These are phyloP conservation scores for Xerocomus amazonicus DNA, from an alignment of 1,284 basidiomycete genomes.

Conservation along the genomic window DNA sequence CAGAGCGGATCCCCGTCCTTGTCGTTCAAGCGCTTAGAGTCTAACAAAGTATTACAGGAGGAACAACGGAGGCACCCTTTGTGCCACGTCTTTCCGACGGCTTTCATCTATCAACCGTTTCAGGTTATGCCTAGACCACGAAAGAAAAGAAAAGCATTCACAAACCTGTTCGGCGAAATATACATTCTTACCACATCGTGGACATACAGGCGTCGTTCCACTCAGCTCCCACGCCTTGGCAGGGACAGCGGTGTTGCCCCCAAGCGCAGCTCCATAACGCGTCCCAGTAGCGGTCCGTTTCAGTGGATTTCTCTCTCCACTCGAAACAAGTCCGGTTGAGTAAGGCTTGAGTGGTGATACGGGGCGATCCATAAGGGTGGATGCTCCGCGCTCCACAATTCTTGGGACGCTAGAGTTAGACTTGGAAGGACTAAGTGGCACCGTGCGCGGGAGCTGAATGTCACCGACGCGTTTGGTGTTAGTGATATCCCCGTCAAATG, in stretches of 20 bases:
- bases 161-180: conserved; percentile 62
- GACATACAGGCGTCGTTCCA: conserved; percentile 46
- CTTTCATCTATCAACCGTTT: conserved; percentile 52
- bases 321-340: conserved; percentile 24
- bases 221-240: conserved; percentile 39
- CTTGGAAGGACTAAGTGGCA: conserved; percentile 35
- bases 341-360: conserved; percentile 23
- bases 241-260: conserved; percentile 31
- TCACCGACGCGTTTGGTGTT: conserved; percentile 36
- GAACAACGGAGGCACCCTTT: conserved; percentile 71
- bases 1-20: conserved; percentile 70
- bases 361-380: conserved; percentile 15
- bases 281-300: conserved; percentile 46
- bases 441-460: conserved; percentile 37
- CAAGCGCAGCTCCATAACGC: conserved; percentile 48
- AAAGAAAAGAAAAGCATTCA: not conserved
- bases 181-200: conserved; percentile 56
- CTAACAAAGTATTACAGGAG: conserved; percentile 61
- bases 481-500: conserved; percentile 31
- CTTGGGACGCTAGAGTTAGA: conserved; percentile 11
- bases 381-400: conserved; percentile 8
- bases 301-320: conserved; percentile 29
- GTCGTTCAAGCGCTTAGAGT: conserved; percentile 67
- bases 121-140: not conserved
- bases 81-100: conserved; percentile 72